Conservation (phyloP, 306 rosid genomes). For the Comarum palustre region DNA sequence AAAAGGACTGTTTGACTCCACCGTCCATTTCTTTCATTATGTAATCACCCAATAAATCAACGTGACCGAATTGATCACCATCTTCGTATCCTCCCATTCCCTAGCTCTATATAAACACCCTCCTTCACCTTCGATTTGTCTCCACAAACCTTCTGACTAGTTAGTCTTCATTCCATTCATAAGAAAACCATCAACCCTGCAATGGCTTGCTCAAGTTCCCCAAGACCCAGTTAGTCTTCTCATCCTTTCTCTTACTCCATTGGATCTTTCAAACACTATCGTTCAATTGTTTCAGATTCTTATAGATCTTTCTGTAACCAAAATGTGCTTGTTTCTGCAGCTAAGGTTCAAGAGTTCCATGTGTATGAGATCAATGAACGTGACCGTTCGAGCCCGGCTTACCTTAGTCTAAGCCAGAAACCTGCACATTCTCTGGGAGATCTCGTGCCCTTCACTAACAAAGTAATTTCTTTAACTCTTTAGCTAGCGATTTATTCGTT, state of each 20-base stretch:
- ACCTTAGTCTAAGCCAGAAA: conserved; percentile 63
- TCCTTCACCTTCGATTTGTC: not conserved
- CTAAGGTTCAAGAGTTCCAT: conserved; percentile 48
- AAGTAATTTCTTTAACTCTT: conserved; percentile 29
- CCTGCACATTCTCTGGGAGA: conserved; percentile 57
- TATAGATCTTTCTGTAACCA: not conserved
- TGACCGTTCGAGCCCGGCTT: conserved; percentile 70
- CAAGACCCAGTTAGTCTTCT: conserved; percentile 15
- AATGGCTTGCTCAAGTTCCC: conserved; percentile 20
- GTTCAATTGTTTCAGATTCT: not conserved
- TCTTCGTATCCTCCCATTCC: not conserved
- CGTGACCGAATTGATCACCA: not conserved
- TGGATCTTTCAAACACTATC: not conserved
- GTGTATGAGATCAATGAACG: conserved; percentile 71
- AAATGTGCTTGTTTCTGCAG: conserved; percentile 30
- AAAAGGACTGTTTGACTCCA: not conserved
- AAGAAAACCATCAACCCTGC: not conserved
- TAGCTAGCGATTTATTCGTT: no score
- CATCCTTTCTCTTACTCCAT: not conserved
- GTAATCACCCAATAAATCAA: not conserved
- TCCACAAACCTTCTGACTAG: not conserved
- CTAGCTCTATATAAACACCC: not conserved
- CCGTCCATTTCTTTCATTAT: not conserved
- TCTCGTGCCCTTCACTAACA: conserved; percentile 70
- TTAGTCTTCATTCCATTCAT: not conserved